phyloP scores from a whole-genome alignment of 1,139 yeast species.

The Candida tropicalis region DNA sequence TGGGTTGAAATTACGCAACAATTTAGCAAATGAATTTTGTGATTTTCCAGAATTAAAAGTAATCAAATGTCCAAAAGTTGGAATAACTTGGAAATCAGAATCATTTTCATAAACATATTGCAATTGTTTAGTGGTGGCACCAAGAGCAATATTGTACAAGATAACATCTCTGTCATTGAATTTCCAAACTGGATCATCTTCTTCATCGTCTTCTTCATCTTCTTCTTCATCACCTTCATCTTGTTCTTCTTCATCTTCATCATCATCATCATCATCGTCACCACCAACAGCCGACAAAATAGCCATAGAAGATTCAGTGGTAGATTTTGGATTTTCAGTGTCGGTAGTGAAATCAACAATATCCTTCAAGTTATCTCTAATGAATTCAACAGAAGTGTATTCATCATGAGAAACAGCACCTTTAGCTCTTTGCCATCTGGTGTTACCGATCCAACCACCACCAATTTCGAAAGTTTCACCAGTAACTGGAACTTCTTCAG shows the following conservation, averaged over 20 bases:
- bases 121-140: constrained; percentile 79
- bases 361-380: constrained; percentile 66
- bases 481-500: constrained; percentile 65
- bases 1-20: constrained; percentile 84
- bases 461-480: constrained; percentile 51
- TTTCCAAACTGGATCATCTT: constrained; percentile 40
- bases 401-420: constrained; percentile 71
- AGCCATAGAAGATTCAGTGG: constrained; percentile 80
- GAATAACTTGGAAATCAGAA: constrained; percentile 82
- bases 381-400: constrained; percentile 65
- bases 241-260: constrained; percentile 50
- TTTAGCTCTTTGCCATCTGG: constrained; percentile 93
- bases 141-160: constrained; percentile 86
- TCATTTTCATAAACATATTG: constrained; percentile 80
- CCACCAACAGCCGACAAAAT: constrained; percentile 68
- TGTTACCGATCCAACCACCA: constrained; percentile 95
- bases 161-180: constrained; percentile 75
- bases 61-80: constrained; percentile 91
- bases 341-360: constrained; percentile 66
- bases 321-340: constrained; percentile 60
- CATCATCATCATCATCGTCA: constrained; percentile 53
- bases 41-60: constrained; percentile 54
- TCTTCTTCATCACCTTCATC: constrained; percentile 57
- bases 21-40: constrained; percentile 53
- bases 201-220: constrained; percentile 48